Base-by-base conservation (phyloP, 2,329 filamentous ascomycete species). In the Coleophoma cylindrospora region DNA sequence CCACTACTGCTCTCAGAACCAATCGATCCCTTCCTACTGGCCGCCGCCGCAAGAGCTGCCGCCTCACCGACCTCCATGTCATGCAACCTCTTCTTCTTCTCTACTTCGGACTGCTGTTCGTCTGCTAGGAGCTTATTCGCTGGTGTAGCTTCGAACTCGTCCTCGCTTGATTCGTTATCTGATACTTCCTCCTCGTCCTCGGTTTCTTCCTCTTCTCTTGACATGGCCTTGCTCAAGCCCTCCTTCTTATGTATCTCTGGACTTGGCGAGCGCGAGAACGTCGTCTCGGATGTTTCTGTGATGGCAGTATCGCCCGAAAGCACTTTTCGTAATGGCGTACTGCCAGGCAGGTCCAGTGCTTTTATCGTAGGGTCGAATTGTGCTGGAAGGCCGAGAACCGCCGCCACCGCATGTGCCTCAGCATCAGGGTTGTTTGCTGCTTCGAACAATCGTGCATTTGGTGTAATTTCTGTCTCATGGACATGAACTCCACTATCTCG, bases 361-460 rank as follows among this genome's bases (percentile, higher is more conserved):
- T 83, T 84, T 56, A 85, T 75, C 1, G 80, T 84, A 1, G 82
- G 81, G 54, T 86, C 82, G 54, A 83, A 86, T 21, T 74, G 68
- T 3, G 81, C 81, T 0, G 82, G 81, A 2, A 86, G 67, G 0
- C 81, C 82, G 10, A 86, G 71, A 14, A 81, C 83, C 53, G 79
- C 75, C 41, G 82, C 82, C 7, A 86, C 83, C 49, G 76, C 75
- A 56, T 84, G 81, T 0, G 82, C 82, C 64, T 86, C 83, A 54
- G 83, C 79, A 55, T 83, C 81, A 2, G 79, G 69, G 10, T 52
- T 58, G 34, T 63, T 65, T 11, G 60, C 43, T 17, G 52, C 54
- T 46, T 64, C 63, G 27, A 64, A 58, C 2, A 54, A 54, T 21
- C 52, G 55, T 38, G 51, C 52, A 19, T 50, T 57, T 17, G 60